A percentile compares a stretch with the other conserved stretches of the same genome.
Evolutionary conservation across 257 asterid genomes (phyloP).

Genomic region (Rhazya stricta): DNA sequence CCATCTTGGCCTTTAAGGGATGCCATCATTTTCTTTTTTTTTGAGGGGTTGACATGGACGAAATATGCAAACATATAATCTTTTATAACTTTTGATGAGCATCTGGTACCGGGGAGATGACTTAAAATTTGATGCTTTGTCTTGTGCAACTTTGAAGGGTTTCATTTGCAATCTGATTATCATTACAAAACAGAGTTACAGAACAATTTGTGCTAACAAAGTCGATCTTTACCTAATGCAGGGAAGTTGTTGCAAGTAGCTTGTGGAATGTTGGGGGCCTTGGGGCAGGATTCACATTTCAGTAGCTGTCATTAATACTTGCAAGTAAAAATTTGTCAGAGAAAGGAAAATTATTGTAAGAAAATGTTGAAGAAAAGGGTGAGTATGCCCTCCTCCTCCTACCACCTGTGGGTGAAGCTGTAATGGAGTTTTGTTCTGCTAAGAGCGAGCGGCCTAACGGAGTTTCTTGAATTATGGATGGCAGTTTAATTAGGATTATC

Average conservation of each 20-base stretch:
- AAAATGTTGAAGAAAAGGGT: slow-evolving; percentile 30
- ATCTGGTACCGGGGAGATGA: too few relatives aligned
- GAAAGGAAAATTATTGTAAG: slow-evolving; percentile 14
- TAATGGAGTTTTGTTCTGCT: not conserved
- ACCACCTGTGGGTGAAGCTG: not conserved
- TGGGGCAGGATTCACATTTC: slow-evolving; percentile 58
- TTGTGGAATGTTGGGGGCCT: slow-evolving; percentile 63
- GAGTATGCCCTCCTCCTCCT: slow-evolving; percentile 17
- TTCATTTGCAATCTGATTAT: not conserved
- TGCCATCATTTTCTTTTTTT: not conserved
- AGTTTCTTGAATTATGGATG: slow-evolving; percentile 17
- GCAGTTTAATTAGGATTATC: slow-evolving; percentile 23
- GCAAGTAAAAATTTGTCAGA: slow-evolving; percentile 15
- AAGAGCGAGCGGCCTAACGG: not conserved
- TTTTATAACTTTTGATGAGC: not conserved
- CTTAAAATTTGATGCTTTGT: too few relatives aligned
- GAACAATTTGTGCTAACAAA: not conserved
- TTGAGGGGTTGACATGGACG: not conserved
- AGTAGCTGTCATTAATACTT: slow-evolving; percentile 56
- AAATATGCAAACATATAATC: too few relatives aligned
- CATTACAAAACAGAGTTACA: too few relatives aligned
- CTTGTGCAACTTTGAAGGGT: not conserved
- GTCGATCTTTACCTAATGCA: slow-evolving; percentile 24
- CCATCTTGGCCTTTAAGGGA: not conserved
- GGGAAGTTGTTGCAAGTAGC: slow-evolving; percentile 87